These are phyloP conservation scores for Acrocalymma vagum DNA, from an alignment of 2,329 filamentous ascomycete genomes.

Conservation along the genomic window DNA sequence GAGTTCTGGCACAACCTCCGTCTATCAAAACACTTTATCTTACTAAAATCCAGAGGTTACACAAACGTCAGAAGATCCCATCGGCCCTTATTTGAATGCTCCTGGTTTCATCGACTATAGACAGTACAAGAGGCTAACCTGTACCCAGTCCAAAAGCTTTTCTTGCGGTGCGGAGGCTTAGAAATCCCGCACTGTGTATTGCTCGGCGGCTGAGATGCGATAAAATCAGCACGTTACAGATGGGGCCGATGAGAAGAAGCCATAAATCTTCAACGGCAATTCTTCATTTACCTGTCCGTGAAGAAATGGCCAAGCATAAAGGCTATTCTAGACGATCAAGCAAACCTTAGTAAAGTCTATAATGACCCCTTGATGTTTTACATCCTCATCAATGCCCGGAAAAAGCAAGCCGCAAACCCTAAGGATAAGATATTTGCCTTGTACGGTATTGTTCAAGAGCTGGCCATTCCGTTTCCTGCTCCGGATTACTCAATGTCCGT, in stretches of 20 bases:
- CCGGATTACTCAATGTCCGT: slow-evolving; percentile 8
- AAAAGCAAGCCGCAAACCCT: slow-evolving; percentile 6
- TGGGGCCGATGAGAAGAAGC: slow-evolving; percentile 11
- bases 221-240: slow-evolving; percentile 2
- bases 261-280: slow-evolving; percentile 3
- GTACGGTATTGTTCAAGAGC: slow-evolving; percentile 4
- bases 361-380: slow-evolving; percentile 2
- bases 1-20: no score
- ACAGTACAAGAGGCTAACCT: no score
- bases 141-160: no score
- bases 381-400: slow-evolving; percentile 3
- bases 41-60: no score
- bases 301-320: not conserved
- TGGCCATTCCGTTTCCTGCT: slow-evolving; percentile 4
- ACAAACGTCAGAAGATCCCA: no score
- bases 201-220: slow-evolving; percentile 2
- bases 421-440: slow-evolving; percentile 11
- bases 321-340: slow-evolving; percentile 2
- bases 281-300: slow-evolving; percentile 1
- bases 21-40: no score
- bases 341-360: not conserved
- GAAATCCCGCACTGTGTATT: slow-evolving; percentile 1
- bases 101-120: no score
- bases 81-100: no score
- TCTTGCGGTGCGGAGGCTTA: slow-evolving; percentile 4